Percentiles rank a stretch among this genome's conserved stretches.
These are phyloP conservation scores for Kalanchoe fedtschenkoi DNA, from an alignment of 164 flowering plant species.

Conservation along the genomic window DNA sequence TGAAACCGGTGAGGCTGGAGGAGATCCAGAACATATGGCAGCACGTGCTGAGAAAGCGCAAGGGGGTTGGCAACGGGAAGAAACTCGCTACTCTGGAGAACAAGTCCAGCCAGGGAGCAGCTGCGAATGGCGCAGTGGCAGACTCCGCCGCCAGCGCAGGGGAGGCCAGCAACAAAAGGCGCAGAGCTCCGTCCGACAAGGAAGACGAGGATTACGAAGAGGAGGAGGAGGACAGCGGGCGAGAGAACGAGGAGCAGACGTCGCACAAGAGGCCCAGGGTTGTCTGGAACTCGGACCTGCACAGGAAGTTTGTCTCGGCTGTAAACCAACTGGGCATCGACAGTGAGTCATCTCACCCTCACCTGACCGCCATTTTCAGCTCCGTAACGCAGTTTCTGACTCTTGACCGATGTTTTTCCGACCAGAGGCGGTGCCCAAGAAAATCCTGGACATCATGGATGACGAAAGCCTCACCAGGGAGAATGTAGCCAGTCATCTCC, in stretches of 20 bases:
- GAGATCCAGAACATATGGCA: slow-evolving; percentile 95
- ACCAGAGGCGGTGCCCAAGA: slow-evolving; percentile 95
- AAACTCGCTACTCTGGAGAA: slow-evolving; percentile 14
- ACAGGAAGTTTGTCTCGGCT: slow-evolving; percentile 54
- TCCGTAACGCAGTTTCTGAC: background rate
- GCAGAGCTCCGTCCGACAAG: slow-evolving; percentile 9
- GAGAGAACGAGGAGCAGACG: slow-evolving; percentile 31
- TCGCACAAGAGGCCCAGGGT: slow-evolving; percentile 41
- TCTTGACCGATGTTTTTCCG: background rate
- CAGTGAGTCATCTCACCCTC: slow-evolving; percentile 23
- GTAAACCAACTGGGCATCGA: slow-evolving; percentile 50
- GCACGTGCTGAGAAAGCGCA: slow-evolving; percentile 60
- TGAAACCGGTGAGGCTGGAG: slow-evolving; percentile 81
- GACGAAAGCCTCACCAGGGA: slow-evolving; percentile 86
- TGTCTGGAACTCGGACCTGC: slow-evolving; percentile 58
- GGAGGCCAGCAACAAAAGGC: background rate
- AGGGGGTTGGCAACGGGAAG: slow-evolving; percentile 16
- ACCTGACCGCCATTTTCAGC: background rate
- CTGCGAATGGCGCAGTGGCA: slow-evolving; percentile 16
- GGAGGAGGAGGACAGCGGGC: slow-evolving; percentile 23
- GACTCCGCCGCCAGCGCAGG: background rate
- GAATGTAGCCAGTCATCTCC: slow-evolving; percentile 96
- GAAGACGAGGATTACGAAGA: slow-evolving; percentile 10
- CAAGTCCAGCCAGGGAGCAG: slow-evolving; percentile 3
- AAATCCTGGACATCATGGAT: slow-evolving; percentile 85